Evolutionary conservation across 2,329 filamentous ascomycete species (phyloP), one percentile per base, ranked within the genome.

Genomic region (Xylariaceae sp.): DNA sequence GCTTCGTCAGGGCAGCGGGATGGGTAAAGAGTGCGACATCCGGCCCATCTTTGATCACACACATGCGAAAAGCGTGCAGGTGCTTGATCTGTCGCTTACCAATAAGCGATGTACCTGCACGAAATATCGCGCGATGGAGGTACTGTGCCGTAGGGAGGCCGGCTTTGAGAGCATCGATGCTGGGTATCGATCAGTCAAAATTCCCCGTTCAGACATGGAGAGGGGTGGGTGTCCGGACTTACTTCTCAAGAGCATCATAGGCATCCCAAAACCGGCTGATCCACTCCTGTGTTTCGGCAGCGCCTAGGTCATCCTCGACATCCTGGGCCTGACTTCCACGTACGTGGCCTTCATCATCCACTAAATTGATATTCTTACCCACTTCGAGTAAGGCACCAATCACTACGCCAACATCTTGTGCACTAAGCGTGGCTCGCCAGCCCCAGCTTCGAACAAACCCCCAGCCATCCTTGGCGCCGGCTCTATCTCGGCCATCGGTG

Each of bases 371-470:
- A 51, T 77, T 76, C 66, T 80, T 88, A 31, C 94, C 92, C 31
- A 97, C 91, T 73, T 99, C 94, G 1, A 99, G 81, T 47, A 99
- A 86, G 12, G 92, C 91, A 50, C 91, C 91, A 26, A 97, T 81
- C 32, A 97, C 85, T 12, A 96, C 89, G n/a, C 89, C 90, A 0
- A 96, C 90, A 68, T 99, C 94, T 47, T 92, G 88, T 4, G 94
- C 94, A 58, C 89, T 95, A 30, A 97, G 77, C 48, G 92, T 96
- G 0, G 91, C 92, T 68, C 91, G 88, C 91, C 91, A 99, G 8
- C 94, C 94, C 94, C 94, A 99, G 68, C 90, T 95, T 55, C 91
- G 83, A 19, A 97, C 92, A 67, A 97, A 99, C 0, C 94, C 92
- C 92, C 92, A 97, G 8, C 91, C 91, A 69, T 96, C 91, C 67